Percentiles rank a stretch among this genome's conserved stretches.
phyloP scores from a whole-genome alignment of 2,329 filamentous ascomycete species.

The Fonsecaea pedrosoi region DNA sequence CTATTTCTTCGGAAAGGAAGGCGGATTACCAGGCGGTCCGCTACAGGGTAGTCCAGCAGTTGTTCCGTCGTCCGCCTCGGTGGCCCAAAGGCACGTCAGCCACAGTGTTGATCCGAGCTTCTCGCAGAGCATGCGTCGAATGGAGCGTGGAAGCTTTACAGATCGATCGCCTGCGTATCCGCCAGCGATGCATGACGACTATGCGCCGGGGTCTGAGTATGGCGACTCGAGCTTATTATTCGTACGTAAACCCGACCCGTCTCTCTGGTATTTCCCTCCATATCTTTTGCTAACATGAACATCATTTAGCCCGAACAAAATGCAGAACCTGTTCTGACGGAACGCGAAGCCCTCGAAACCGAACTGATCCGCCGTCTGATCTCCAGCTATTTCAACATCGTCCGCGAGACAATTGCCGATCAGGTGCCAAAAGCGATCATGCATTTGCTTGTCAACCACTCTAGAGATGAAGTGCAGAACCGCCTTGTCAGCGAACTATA shows the following conservation, averaged over 20 bases:
- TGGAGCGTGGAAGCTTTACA: constrained; percentile 52
- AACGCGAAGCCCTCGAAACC: constrained; percentile 95
- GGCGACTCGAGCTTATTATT: constrained; percentile 54
- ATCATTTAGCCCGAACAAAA: constrained; percentile 48
- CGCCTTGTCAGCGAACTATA: constrained; percentile 94
- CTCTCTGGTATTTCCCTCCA: background rate
- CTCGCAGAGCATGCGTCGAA: constrained; percentile 77
- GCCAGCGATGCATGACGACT: constrained; percentile 50
- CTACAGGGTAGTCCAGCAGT: constrained; percentile 49
- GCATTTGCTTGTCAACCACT: constrained; percentile 98
- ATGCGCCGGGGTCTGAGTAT: constrained; percentile 47
- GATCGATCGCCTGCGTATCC: constrained; percentile 55
- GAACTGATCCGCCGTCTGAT: constrained; percentile 96
- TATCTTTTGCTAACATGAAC: constrained; percentile 19
- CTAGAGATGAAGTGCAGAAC: constrained; percentile 97
- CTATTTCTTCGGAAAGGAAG: constrained; percentile 98
- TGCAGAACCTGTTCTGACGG: constrained; percentile 85
- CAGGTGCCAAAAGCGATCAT: constrained; percentile 99
- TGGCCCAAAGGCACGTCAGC: constrained; percentile 71
- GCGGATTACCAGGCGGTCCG: constrained; percentile 56
- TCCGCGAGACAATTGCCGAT: constrained; percentile 96
- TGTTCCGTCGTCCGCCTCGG: constrained; percentile 48
- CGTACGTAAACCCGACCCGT: constrained; percentile 49
- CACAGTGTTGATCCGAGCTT: constrained; percentile 81
- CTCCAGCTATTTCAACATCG: constrained; percentile 98